These are phyloP conservation scores for Reutealis trisperma DNA, from an alignment of 345 rosid species.

Conservation along the genomic window DNA sequence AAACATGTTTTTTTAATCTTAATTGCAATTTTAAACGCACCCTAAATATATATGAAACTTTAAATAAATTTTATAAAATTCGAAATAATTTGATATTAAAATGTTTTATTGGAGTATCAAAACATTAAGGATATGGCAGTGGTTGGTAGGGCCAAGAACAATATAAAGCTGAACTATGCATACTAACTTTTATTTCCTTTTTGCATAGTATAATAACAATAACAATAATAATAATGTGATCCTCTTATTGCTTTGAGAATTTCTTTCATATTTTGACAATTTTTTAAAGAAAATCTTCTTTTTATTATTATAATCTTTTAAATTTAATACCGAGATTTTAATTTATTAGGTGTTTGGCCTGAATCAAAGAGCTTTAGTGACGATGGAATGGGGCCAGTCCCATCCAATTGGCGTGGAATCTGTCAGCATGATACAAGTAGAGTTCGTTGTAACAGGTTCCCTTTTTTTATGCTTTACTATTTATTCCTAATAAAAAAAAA, in stretches of 20 bases:
- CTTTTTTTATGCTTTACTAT: neutral
- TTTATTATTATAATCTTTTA: neutral
- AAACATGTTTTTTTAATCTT: too few species aligned
- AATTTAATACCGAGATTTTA: neutral
- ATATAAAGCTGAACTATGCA: constrained; percentile 1
- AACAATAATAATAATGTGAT: neutral
- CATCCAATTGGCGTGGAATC: constrained; percentile 56
- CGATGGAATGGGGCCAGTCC: constrained; percentile 51
- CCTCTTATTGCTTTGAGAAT: constrained; percentile 6
- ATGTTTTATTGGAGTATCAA: neutral
- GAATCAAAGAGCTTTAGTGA: constrained; percentile 65
- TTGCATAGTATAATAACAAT: neutral
- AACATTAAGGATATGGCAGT: neutral
- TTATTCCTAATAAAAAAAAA: neutral
- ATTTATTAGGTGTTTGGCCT: constrained; percentile 67
- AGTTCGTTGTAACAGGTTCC: constrained; percentile 59
- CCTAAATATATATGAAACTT: too few species aligned
- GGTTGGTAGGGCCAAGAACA: constrained; percentile 14
- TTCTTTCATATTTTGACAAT: neutral
- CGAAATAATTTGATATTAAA: too few species aligned
- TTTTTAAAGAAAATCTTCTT: neutral
- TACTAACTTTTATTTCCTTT: constrained; percentile 2
- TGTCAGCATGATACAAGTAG: constrained; percentile 33
- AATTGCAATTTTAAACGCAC: too few species aligned
- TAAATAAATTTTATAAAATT: too few species aligned